Conservation (phyloP, 2,329 filamentous ascomycete species). For the Drechslerella dactyloides region DNA sequence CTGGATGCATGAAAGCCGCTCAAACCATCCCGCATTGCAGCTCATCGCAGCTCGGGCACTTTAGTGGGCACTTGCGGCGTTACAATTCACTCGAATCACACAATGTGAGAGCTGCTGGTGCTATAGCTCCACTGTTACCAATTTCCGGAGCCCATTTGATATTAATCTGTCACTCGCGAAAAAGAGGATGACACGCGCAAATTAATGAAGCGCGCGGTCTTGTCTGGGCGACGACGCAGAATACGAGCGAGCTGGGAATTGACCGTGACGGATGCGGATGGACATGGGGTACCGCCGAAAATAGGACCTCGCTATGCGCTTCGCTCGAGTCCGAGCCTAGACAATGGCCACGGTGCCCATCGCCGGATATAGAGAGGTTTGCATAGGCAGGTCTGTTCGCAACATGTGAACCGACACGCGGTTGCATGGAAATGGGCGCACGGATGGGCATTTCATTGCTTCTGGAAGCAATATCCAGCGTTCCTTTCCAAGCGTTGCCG, state of each 20-base stretch:
- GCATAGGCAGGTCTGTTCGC: too few species aligned
- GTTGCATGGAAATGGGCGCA: too few species aligned
- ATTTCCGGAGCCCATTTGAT: not conserved
- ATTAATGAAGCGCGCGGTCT: slow-evolving; percentile 6
- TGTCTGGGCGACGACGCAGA: slow-evolving; percentile 1
- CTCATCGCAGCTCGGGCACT: not conserved
- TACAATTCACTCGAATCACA: not conserved
- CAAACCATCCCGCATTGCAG: not conserved
- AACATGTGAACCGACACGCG: too few species aligned
- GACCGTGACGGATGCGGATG: not conserved
- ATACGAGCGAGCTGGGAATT: not conserved
- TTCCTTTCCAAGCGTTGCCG: too few species aligned
- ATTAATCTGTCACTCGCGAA: not conserved
- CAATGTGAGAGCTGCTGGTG: not conserved
- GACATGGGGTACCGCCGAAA: not conserved
- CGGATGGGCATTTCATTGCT: too few species aligned
- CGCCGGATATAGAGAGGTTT: too few species aligned
- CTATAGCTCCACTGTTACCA: not conserved
- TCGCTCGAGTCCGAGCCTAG: too few species aligned
- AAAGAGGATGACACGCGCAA: slow-evolving; percentile 1
- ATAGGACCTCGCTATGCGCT: not conserved
- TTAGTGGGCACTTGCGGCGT: too few species aligned
- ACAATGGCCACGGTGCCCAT: too few species aligned
- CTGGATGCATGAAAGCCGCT: not conserved
- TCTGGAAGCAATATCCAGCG: too few species aligned